Conservation (phyloP, 768 basidiomycete genomes). For the Tulasnella sp. region DNA sequence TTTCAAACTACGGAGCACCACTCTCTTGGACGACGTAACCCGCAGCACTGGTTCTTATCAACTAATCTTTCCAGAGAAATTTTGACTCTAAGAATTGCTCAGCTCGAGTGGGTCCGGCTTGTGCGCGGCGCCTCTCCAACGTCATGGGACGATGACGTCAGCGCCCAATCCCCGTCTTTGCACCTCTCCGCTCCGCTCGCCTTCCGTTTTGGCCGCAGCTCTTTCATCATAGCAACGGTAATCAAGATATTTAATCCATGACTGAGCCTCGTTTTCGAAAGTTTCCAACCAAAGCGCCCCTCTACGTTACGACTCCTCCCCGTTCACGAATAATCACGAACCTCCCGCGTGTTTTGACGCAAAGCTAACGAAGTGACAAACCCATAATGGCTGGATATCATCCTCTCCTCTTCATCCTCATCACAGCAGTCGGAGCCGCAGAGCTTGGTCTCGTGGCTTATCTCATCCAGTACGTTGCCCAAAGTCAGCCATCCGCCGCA, state of each 20-base stretch:
- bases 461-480: conserved; percentile 62
- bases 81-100: background rate
- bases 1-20: background rate
- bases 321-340: background rate
- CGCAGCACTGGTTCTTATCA: background rate
- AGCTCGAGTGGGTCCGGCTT: background rate
- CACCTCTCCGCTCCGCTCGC: conserved; percentile 1
- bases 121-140: background rate
- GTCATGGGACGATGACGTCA: background rate
- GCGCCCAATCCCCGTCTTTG: background rate
- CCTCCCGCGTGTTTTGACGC: background rate
- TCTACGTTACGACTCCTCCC: background rate
- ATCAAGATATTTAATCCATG: background rate
- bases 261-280: background rate
- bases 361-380: conserved; percentile 5
- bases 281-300: background rate
- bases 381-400: conserved; percentile 47
- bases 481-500: conserved; percentile 45
- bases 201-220: background rate
- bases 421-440: conserved; percentile 62
- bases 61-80: background rate
- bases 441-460: conserved; percentile 74
- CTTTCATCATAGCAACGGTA: background rate
- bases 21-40: background rate
- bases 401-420: conserved; percentile 47